Evolutionary conservation across 2,329 filamentous ascomycete species (phyloP).

Genomic region (Aureobasidium zeae): DNA sequence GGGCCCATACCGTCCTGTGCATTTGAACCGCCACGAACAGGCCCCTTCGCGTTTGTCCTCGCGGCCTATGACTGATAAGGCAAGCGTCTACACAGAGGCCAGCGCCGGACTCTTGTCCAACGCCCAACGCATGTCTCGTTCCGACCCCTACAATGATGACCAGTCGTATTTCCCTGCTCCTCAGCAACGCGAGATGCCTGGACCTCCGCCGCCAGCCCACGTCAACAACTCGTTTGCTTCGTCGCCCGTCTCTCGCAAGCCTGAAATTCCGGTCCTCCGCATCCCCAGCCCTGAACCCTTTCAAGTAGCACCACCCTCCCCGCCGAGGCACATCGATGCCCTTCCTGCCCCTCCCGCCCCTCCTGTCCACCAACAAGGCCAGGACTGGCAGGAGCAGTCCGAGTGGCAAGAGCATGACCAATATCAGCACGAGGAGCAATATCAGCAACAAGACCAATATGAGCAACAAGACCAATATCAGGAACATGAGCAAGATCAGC

Average conservation of each 20-base stretch:
- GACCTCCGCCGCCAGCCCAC: constrained; percentile 2
- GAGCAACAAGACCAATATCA: not conserved
- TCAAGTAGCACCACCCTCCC: constrained; percentile 14
- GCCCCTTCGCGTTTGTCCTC: constrained; percentile 19
- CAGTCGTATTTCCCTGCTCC: constrained; percentile 4
- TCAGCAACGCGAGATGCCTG: not conserved
- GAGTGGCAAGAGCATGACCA: not conserved
- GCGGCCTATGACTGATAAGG: constrained; percentile 30
- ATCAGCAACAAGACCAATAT: not conserved
- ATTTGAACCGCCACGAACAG: constrained; percentile 43
- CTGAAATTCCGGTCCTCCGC: constrained; percentile 4
- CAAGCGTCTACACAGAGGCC: constrained; percentile 45
- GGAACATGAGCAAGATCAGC: not conserved
- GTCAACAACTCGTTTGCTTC: not conserved
- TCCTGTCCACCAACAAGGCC: constrained; percentile 1
- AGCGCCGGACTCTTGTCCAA: constrained; percentile 47
- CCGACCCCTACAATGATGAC: constrained; percentile 7
- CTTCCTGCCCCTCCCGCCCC: constrained; percentile 10
- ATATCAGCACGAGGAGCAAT: not conserved
- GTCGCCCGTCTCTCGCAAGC: constrained; percentile 3
- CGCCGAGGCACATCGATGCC: not conserved
- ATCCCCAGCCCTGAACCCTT: constrained; percentile 11
- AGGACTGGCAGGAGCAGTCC: not conserved
- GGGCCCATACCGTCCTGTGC: constrained; percentile 70
- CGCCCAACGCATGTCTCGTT: constrained; percentile 50